phyloP scores from a whole-genome alignment of 2,329 filamentous ascomycete genomes.

The Claviceps sp. region DNA sequence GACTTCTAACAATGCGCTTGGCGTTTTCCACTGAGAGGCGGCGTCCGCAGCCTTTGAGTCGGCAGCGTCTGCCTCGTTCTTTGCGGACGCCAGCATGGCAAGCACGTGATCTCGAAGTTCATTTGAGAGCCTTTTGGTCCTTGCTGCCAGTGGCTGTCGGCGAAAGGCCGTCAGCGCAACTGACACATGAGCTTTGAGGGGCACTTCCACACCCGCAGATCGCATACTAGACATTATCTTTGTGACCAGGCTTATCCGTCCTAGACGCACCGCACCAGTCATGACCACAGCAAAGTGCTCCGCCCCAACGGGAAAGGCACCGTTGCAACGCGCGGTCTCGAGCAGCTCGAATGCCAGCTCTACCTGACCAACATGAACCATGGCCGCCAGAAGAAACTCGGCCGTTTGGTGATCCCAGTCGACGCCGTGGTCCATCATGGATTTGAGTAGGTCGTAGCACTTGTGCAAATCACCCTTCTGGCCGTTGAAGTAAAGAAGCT shows the following conservation, averaged over 20 bases:
- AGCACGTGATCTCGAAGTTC: slow-evolving; percentile 19
- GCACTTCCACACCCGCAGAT: slow-evolving; percentile 25
- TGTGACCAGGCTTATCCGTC: slow-evolving; percentile 28
- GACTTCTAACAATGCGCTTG: slow-evolving; percentile 12
- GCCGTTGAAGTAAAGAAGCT: slow-evolving; percentile 57
- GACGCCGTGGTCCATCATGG: slow-evolving; percentile 34
- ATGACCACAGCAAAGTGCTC: slow-evolving; percentile 42
- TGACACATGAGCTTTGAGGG: slow-evolving; percentile 29
- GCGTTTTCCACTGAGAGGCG: slow-evolving; percentile 1
- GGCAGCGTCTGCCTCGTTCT: neutral
- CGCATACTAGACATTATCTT: slow-evolving; percentile 30
- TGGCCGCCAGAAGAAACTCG: slow-evolving; percentile 32
- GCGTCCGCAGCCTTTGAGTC: neutral
- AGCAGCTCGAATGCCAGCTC: slow-evolving; percentile 37
- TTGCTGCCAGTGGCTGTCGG: slow-evolving; percentile 12
- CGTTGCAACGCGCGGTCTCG: slow-evolving; percentile 27
- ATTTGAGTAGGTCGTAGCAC: slow-evolving; percentile 33
- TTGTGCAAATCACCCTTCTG: slow-evolving; percentile 39
- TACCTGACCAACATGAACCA: slow-evolving; percentile 35
- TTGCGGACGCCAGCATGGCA: slow-evolving; percentile 5
- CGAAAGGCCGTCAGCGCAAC: slow-evolving; percentile 26
- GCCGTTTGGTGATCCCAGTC: slow-evolving; percentile 38
- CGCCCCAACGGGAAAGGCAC: slow-evolving; percentile 30
- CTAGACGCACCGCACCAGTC: slow-evolving; percentile 33
- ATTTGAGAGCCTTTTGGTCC: slow-evolving; percentile 14